phyloP scores from a whole-genome alignment of 345 rosid genomes.

The Camelina laxa region DNA sequence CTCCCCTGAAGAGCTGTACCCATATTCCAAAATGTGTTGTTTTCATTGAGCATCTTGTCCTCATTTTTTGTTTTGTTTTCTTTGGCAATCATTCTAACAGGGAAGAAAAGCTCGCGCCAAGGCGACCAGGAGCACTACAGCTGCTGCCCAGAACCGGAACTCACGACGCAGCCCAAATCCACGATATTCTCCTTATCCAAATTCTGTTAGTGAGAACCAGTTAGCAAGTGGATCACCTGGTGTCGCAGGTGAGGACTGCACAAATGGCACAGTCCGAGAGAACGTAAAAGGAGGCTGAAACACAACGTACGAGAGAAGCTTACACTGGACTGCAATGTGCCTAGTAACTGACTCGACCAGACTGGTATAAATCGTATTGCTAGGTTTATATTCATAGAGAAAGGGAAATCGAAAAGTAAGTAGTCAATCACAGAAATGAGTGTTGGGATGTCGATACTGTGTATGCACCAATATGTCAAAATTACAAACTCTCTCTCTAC shows the following conservation, averaged over 20 bases:
- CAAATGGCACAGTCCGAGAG: conserved; percentile 52
- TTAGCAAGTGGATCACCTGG: conserved; percentile 64
- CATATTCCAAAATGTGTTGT: not conserved
- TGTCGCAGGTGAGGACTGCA: conserved; percentile 61
- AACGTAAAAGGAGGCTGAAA: conserved; percentile 45
- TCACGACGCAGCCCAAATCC: conserved; percentile 67
- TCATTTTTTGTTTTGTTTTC: conserved; percentile 6
- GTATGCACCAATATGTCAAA: conserved; percentile 1
- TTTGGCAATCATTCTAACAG: conserved; percentile 46
- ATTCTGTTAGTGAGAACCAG: conserved; percentile 55
- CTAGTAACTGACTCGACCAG: conserved; percentile 23
- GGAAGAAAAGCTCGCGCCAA: conserved; percentile 90
- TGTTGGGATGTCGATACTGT: conserved; percentile 12
- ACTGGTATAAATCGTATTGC: conserved; percentile 16
- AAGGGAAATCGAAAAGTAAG: conserved; percentile 16
- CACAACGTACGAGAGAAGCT: conserved; percentile 25
- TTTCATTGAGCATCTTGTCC: conserved; percentile 4
- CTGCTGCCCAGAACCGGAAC: conserved; percentile 75
- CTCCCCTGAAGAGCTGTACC: not conserved
- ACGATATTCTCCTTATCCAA: conserved; percentile 56
- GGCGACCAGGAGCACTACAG: conserved; percentile 75
- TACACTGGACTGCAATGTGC: conserved; percentile 17
- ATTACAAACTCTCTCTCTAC: not conserved
- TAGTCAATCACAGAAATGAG: conserved; percentile 13
- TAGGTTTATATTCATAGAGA: conserved; percentile 30